Evolutionary conservation across 2,329 filamentous ascomycete species (phyloP).

Genomic region (Talaromyces pinophilus): DNA sequence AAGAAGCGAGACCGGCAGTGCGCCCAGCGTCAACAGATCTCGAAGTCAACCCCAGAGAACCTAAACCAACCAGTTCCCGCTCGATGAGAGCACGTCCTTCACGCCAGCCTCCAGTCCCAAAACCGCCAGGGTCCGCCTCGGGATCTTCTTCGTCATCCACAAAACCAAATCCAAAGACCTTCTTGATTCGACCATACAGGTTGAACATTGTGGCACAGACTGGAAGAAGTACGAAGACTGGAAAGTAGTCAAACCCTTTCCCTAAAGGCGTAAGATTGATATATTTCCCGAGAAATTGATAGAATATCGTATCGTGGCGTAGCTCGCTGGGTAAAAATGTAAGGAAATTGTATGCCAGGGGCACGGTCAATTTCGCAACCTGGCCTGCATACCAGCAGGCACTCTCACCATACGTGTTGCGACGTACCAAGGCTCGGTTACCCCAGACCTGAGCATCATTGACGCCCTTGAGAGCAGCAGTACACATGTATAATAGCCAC

Average conservation of each 20-base stretch:
- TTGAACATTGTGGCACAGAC: slow-evolving; percentile 85
- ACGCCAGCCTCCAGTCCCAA: slow-evolving; percentile 81
- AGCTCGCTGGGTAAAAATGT: slow-evolving; percentile 77
- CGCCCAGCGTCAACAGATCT: slow-evolving; percentile 33
- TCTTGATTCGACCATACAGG: slow-evolving; percentile 78
- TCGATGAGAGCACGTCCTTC: slow-evolving; percentile 91
- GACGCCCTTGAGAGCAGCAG: slow-evolving; percentile 81
- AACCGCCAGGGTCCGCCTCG: slow-evolving; percentile 61
- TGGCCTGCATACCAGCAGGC: slow-evolving; percentile 96
- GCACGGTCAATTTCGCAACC: slow-evolving; percentile 88
- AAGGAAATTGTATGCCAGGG: slow-evolving; percentile 93
- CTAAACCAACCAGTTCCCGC: slow-evolving; percentile 70
- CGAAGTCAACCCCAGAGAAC: slow-evolving; percentile 47
- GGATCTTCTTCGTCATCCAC: slow-evolving; percentile 69
- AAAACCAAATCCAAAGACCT: slow-evolving; percentile 75
- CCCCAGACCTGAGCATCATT: slow-evolving; percentile 97
- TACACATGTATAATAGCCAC: slow-evolving; percentile 97
- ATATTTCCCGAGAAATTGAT: slow-evolving; percentile 76
- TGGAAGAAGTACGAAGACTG: slow-evolving; percentile 81
- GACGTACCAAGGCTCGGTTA: slow-evolving; percentile 81
- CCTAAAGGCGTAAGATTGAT: slow-evolving; percentile 83
- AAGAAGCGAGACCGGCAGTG: slow-evolving; percentile 26
- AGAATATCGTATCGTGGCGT: slow-evolving; percentile 79
- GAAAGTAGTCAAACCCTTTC: slow-evolving; percentile 84
- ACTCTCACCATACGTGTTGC: slow-evolving; percentile 89